Conservation (phyloP, 163 green algal species). For the Scenedesmus sp. region DNA sequence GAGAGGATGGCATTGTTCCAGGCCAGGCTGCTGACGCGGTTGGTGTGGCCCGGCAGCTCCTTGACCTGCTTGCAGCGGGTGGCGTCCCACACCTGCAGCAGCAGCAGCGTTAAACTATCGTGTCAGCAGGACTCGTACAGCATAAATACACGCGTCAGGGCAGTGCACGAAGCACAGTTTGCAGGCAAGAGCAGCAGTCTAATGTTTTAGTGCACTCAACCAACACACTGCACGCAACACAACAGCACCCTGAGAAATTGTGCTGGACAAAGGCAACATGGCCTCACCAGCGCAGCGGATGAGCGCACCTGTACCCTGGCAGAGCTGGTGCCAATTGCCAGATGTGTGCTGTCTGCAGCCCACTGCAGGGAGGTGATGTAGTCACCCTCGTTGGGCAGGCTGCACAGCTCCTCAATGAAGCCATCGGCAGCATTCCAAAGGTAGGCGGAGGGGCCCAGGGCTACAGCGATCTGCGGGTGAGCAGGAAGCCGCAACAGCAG, state of each 20-base stretch:
- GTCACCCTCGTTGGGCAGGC: constrained; percentile 73
- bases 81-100: constrained; percentile 61
- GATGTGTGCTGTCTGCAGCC: constrained; percentile 94
- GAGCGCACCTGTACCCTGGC: constrained; percentile 75
- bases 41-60: constrained; percentile 91
- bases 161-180: background rate
- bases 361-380: constrained; percentile 95
- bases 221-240: too few relatives aligned
- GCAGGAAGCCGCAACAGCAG: too few relatives aligned
- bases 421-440: constrained; percentile 94
- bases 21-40: constrained; percentile 87
- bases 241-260: too few relatives aligned
- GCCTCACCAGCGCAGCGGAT: too few relatives aligned
- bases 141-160: background rate
- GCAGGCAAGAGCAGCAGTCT: background rate
- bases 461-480: constrained; percentile 89
- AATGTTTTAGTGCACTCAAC: too few relatives aligned
- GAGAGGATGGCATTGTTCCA: constrained; percentile 93
- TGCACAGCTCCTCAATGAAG: constrained; percentile 92
- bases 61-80: constrained; percentile 83
- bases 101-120: background rate
- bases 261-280: too few relatives aligned
- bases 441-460: constrained; percentile 92
- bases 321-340: constrained; percentile 89
- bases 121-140: too few relatives aligned